Base-by-base conservation (phyloP, 2,329 filamentous ascomycete genomes). In the Penicillium thymicola region DNA sequence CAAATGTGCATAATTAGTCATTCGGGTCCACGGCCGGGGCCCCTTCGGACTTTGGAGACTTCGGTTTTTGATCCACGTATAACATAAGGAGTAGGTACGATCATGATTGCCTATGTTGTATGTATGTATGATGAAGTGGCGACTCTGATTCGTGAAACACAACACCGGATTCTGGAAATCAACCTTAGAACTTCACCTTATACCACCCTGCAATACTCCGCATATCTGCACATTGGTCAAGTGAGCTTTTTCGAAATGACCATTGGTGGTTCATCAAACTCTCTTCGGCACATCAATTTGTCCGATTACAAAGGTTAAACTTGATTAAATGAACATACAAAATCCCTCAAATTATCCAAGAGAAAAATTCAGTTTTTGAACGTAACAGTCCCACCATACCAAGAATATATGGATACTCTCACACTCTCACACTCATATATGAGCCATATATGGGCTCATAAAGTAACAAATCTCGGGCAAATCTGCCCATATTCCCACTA, bases 1-100 rank as follows among this genome's bases (percentile, higher is more conserved):
- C 11, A 52, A 56, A 37, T 23, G 1, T 36, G 34, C 56, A 62
- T 53, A 54, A 54, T 62, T 60, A 61, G 51, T 62, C 60, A 46
- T 32, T 34, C 23, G 5, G 23, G 3, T 27, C 23, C 18, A 25
- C 16, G 34, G 14, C 16, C 21, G 21, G 21, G 21, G 21, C 21
- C 21, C 21, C 21, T 21, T 18, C 34, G 4, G 16, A 7, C 7
- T n/a, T 4, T 16, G 36, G 16, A 16, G 34, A n/a, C 6, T 41
- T 13, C 38, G 13, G 38, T 25, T 8, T 13, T 37, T n/a, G 38
- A 41, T 42, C 21, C 16, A 13, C 13, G 28, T 21, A 21, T 3
- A 21, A 21, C 21, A 21, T 21, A 21, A 2, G 21, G 21, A 21
- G 21, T 21, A 21, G 21, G 21, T 21, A 21, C 21, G 21, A 21